Base-by-base conservation (phyloP, 495 filamentous ascomycete genomes). In the Tuber magnatum region DNA sequence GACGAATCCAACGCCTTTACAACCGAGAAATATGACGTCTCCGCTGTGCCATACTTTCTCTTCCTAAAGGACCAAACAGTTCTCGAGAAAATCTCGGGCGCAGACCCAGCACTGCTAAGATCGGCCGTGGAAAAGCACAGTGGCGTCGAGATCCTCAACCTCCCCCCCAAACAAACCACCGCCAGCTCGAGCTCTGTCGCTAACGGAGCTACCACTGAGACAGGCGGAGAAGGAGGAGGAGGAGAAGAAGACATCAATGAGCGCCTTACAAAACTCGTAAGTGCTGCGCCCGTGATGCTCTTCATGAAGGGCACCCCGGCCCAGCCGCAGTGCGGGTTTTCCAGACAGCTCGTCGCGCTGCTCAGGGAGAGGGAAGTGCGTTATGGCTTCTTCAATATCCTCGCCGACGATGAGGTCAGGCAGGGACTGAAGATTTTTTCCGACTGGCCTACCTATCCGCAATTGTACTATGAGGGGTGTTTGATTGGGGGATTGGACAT, bases 321-420 rank as follows among this genome's bases (percentile, higher is more conserved):
- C 78, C 87, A 89, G 74, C 95, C 95, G 10, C 93, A 97, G 84
- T 99, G 95, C 83, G 95, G 95, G 3, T 99, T 97, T 86, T 95
- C 92, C 77, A 87, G 94, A 72, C 93, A 97, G 85, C 83, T 97
- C 51, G 96, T 98, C 24, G 89, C 86, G 3, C 86, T 98, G 48
- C 85, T 98, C 74, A 89, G 95, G 74, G 94, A 97, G 86, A 89
- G 91, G 75, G 90, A 91, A 71, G 91, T 99, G 51, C 92, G 94
- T 82, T 99, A 98, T 84, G 96, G 95, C 10, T 98, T 98, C 87
- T 99, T 99, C 85, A 98, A 99, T 82, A 98, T 97, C 77, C 85
- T 99, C 73, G 95, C 95, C 77, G 95, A 99, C 84, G 95, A 99
- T 81, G 95, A 97, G 78, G 96, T 99, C 28, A 87, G 95, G 51